Conservation (phyloP, 2,329 filamentous ascomycete genomes). For the Neospermospora avenae region DNA sequence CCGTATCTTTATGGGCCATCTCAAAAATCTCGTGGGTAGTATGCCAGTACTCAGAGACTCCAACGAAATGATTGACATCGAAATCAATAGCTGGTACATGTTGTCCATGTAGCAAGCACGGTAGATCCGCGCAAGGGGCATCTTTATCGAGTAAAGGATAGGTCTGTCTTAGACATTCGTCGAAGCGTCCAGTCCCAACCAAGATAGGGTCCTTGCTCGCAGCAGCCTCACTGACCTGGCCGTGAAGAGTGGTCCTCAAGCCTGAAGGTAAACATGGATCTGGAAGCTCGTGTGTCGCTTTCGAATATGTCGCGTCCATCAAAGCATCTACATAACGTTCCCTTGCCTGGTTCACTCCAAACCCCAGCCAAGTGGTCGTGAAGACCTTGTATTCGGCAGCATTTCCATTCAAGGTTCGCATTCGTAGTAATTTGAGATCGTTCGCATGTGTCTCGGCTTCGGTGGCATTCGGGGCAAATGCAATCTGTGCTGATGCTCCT, state of each 20-base stretch:
- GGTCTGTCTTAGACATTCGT: conserved; percentile 77
- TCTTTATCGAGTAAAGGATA: conserved; percentile 89
- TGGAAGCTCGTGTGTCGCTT: conserved; percentile 64
- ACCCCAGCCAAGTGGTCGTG: conserved; percentile 94
- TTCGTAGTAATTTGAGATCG: conserved; percentile 79
- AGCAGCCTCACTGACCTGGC: conserved; percentile 47
- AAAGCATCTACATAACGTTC: conserved; percentile 78
- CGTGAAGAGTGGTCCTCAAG: conserved; percentile 70
- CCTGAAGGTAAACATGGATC: conserved; percentile 89
- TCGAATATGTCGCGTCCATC: conserved; percentile 60
- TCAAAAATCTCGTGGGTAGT: conserved; percentile 94
- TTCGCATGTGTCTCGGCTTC: conserved; percentile 87
- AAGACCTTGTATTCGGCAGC: conserved; percentile 84
- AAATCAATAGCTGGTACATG: conserved; percentile 97
- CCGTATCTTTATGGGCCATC: conserved; percentile 68
- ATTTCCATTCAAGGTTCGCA: conserved; percentile 78
- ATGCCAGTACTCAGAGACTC: conserved; percentile 98
- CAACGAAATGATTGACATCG: conserved; percentile 94
- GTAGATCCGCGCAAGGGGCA: conserved; percentile 73
- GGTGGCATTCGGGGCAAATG: conserved; percentile 90
- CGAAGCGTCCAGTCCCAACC: conserved; percentile 81
- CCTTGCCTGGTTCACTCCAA: conserved; percentile 92
- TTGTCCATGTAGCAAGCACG: conserved; percentile 85
- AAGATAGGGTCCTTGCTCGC: conserved; percentile 49
- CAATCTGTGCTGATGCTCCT: conserved; percentile 94